These are phyloP conservation scores for Bolboschoenus planiculmis DNA, from an alignment of 176 grass and related monocot genomes.

Conservation along the genomic window DNA sequence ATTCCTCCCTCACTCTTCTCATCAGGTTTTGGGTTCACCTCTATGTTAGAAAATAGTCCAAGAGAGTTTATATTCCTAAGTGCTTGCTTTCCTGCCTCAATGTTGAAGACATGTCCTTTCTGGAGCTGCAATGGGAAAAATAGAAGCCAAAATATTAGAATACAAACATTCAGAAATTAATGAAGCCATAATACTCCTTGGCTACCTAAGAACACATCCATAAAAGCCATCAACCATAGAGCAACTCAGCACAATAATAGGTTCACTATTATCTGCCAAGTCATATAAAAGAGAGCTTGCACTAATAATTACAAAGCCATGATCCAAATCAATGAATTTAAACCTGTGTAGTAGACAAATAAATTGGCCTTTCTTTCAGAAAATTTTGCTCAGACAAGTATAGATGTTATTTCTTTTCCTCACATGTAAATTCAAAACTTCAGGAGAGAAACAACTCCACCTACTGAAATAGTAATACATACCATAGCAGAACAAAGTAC, in stretches of 20 bases:
- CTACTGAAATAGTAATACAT: neutral
- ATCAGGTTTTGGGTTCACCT: conserved; percentile 87
- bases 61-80: conserved; percentile 93
- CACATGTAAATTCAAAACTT: neutral
- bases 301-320: neutral
- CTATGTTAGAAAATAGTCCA: conserved; percentile 86
- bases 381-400: neutral
- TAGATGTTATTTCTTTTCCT: neutral
- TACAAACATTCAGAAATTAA: neutral
- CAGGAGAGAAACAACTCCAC: neutral
- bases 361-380: neutral
- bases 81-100: conserved; percentile 88
- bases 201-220: neutral
- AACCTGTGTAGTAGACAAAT: neutral
- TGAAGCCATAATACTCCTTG: neutral
- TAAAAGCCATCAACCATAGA: neutral
- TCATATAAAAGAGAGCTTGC: neutral
- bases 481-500: neutral
- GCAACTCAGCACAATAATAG: neutral
- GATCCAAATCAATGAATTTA: neutral
- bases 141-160: neutral
- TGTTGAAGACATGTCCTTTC: conserved; percentile 90
- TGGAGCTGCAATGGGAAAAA: conserved; percentile 54
- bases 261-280: neutral
- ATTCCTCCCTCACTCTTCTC: conserved; percentile 95